These are phyloP conservation scores for Exserohilum rostratum DNA, from an alignment of 2,329 filamentous ascomycete species.

Conservation along the genomic window DNA sequence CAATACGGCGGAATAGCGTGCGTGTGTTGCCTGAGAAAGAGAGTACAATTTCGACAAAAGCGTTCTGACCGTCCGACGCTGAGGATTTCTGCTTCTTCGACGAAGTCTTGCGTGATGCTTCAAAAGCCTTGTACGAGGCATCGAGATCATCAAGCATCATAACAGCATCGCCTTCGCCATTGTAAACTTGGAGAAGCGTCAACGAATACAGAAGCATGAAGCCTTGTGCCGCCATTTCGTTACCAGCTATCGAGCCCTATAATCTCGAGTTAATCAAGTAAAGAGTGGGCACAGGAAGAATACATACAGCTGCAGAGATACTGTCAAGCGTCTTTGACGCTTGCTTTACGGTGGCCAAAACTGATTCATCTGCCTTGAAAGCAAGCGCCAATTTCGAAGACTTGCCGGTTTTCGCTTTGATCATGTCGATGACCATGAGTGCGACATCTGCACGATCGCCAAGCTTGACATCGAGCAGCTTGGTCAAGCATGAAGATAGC, in stretches of 20 bases:
- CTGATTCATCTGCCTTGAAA: conserved; percentile 56
- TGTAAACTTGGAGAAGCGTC: conserved; percentile 86
- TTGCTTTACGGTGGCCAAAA: conserved; percentile 48
- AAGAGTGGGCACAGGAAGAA: too few relatives aligned
- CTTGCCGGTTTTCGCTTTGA: conserved; percentile 31
- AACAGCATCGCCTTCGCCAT: conserved; percentile 84
- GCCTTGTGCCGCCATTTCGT: conserved; percentile 59
- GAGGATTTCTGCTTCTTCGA: conserved; percentile 49
- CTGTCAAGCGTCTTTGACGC: conserved; percentile 40
- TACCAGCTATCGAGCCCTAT: conserved; percentile 34
- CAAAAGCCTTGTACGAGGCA: conserved; percentile 60
- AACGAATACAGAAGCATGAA: conserved; percentile 83
- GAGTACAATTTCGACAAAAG: conserved; percentile 84
- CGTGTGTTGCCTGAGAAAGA: conserved; percentile 87
- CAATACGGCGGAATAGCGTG: conserved; percentile 81
- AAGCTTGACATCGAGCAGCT: conserved; percentile 49
- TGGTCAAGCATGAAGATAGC: conserved; percentile 61
- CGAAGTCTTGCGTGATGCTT: conserved; percentile 71
- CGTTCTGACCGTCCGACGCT: conserved; percentile 30
- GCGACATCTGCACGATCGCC: conserved; percentile 35
- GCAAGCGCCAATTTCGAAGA: conserved; percentile 51
- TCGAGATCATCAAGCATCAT: conserved; percentile 82
- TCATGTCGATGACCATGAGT: conserved; percentile 36
- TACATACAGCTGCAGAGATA: conserved; percentile 33
- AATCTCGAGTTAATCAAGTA: conserved; percentile 12